These are phyloP conservation scores for Daldinia sp. DNA, from an alignment of 2,329 filamentous ascomycete genomes.

Conservation along the genomic window DNA sequence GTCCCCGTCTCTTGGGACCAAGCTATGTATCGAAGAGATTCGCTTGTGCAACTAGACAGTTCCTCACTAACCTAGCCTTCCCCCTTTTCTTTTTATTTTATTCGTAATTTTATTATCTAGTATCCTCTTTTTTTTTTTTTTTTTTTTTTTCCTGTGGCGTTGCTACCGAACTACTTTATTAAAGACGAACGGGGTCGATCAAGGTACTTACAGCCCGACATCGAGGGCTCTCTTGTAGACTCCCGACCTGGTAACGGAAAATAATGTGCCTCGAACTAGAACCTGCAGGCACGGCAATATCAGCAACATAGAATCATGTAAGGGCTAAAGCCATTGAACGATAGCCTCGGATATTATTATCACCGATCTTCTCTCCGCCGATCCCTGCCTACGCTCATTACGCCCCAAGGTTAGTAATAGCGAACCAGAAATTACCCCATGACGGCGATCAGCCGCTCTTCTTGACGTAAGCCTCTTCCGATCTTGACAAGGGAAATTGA, in stretches of 20 bases:
- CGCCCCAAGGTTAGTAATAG: conserved; percentile 20
- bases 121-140: neutral
- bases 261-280: neutral
- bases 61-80: conserved; percentile 1
- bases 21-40: conserved; percentile 28
- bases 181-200: neutral
- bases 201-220: neutral
- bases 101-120: neutral
- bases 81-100: neutral
- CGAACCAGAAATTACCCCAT: conserved; percentile 26
- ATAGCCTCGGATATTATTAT: conserved; percentile 37
- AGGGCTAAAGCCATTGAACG: conserved; percentile 35
- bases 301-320: conserved; percentile 32
- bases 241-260: neutral
- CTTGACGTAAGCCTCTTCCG: conserved; percentile 42
- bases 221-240: neutral
- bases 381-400: conserved; percentile 7
- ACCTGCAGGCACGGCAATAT: conserved; percentile 18
- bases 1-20: conserved; percentile 42
- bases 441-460: conserved; percentile 39
- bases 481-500: conserved; percentile 39
- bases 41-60: conserved; percentile 27
- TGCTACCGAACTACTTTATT: conserved; percentile 3
- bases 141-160: conserved; percentile 4
- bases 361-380: conserved; percentile 27